A percentile compares a stretch with the other conserved stretches of the same genome.
Evolutionary conservation across 768 basidiomycete genomes (phyloP).

Genomic region (Auricularia heimuer): DNA sequence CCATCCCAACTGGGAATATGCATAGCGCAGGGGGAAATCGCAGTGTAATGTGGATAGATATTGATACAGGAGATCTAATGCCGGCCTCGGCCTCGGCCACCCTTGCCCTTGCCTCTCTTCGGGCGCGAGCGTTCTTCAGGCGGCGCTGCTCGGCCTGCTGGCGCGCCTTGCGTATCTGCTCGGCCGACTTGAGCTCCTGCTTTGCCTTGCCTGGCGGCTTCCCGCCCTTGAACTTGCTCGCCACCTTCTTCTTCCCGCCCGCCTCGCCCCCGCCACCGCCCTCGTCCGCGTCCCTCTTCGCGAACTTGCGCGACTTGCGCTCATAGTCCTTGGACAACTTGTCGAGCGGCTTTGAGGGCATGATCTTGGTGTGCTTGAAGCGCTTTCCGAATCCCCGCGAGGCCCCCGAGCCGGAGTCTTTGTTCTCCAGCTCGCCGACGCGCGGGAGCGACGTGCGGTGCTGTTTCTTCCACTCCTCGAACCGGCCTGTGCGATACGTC

Average conservation of each 20-base stretch:
- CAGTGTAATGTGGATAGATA: background rate
- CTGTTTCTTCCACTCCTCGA: slow-evolving; percentile 90
- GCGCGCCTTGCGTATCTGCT: slow-evolving; percentile 77
- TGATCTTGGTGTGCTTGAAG: slow-evolving; percentile 63
- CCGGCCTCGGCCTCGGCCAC: background rate
- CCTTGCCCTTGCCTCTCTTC: slow-evolving; percentile 29
- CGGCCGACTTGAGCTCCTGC: slow-evolving; percentile 75
- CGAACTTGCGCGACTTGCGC: slow-evolving; percentile 47
- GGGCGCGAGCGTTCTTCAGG: slow-evolving; percentile 59
- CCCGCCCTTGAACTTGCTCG: slow-evolving; percentile 39
- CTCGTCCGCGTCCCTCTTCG: slow-evolving; percentile 42
- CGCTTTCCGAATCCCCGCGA: slow-evolving; percentile 27
- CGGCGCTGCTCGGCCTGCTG: slow-evolving; percentile 52
- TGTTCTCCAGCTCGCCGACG: slow-evolving; percentile 72
- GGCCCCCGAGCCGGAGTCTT: slow-evolving; percentile 20
- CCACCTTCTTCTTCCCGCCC: slow-evolving; percentile 26
- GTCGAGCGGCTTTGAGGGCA: slow-evolving; percentile 66
- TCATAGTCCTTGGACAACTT: slow-evolving; percentile 65
- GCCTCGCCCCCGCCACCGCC: slow-evolving; percentile 19
- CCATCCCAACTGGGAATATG: slow-evolving; percentile 55
- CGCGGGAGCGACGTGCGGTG: slow-evolving; percentile 62
- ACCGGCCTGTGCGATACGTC: slow-evolving; percentile 85
- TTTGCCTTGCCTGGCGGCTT: slow-evolving; percentile 59
- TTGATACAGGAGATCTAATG: too few species aligned
- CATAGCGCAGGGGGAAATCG: slow-evolving; percentile 3